These are phyloP conservation scores for Chrysosporium keratinophilum DNA, from an alignment of 2,329 filamentous ascomycete genomes.

Conservation along the genomic window DNA sequence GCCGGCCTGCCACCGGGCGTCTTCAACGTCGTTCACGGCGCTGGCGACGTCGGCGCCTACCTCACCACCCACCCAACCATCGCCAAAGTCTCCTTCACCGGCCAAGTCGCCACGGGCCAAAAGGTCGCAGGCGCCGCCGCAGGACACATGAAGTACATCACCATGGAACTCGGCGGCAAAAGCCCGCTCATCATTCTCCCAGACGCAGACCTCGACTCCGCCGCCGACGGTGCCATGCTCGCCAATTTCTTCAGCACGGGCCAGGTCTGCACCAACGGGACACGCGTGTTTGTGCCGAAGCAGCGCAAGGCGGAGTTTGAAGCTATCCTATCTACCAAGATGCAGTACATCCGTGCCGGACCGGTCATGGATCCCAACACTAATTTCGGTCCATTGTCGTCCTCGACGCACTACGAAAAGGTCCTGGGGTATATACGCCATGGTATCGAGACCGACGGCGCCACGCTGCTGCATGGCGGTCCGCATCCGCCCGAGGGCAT, in stretches of 20 bases:
- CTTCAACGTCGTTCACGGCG: slow-evolving; percentile 78
- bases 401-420: slow-evolving; percentile 62
- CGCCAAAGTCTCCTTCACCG: slow-evolving; percentile 82
- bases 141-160: slow-evolving; percentile 76
- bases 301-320: slow-evolving; percentile 59
- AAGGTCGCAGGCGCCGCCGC: slow-evolving; percentile 70
- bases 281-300: slow-evolving; percentile 69
- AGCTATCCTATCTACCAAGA: slow-evolving; percentile 56
- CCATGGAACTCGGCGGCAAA: slow-evolving; percentile 86
- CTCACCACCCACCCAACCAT: slow-evolving; percentile 62
- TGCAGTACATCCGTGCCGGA: slow-evolving; percentile 59
- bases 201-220: slow-evolving; percentile 65
- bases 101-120: slow-evolving; percentile 70
- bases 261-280: slow-evolving; percentile 89
- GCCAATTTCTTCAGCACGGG: slow-evolving; percentile 88
- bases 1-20: slow-evolving; percentile 72
- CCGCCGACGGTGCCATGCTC: slow-evolving; percentile 86
- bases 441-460: slow-evolving; percentile 62
- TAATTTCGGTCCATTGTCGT: slow-evolving; percentile 79
- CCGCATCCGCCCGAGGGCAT: slow-evolving; percentile 32
- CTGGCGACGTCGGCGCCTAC: slow-evolving; percentile 64
- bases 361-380: slow-evolving; percentile 60
- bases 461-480: slow-evolving; percentile 64
- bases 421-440: slow-evolving; percentile 66
- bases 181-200: slow-evolving; percentile 70